These are phyloP conservation scores for Triticum urartu DNA, from an alignment of 176 grass and related monocot genomes.

Conservation along the genomic window DNA sequence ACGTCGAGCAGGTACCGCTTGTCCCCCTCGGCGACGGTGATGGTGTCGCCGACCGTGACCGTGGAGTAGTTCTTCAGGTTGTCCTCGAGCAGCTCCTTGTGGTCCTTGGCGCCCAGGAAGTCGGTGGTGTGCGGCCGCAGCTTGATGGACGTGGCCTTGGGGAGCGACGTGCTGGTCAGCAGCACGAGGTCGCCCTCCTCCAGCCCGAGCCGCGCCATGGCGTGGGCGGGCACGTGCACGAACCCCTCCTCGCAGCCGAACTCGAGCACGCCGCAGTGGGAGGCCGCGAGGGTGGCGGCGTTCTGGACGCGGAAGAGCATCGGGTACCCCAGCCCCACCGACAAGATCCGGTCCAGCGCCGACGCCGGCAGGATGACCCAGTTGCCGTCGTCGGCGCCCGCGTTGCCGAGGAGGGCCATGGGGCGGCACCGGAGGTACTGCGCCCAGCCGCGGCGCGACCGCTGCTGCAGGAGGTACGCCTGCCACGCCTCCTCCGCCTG, in stretches of 20 bases:
- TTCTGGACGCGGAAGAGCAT: constrained; percentile 67
- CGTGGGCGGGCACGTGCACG: constrained; percentile 65
- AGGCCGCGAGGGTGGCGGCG: constrained; percentile 26
- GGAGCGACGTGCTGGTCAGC: constrained; percentile 30
- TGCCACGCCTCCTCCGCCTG: not conserved
- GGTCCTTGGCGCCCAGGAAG: constrained; percentile 16
- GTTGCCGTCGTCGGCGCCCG: not conserved
- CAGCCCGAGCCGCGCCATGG: constrained; percentile 67
- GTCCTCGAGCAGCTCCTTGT: constrained; percentile 34
- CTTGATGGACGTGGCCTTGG: constrained; percentile 71
- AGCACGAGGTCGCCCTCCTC: not conserved
- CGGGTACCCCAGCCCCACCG: constrained; percentile 34
- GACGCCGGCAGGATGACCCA: constrained; percentile 67
- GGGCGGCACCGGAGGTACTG: constrained; percentile 31
- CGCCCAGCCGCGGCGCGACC: not conserved
- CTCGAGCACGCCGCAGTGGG: constrained; percentile 64
- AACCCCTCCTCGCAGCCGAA: constrained; percentile 78
- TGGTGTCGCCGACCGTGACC: constrained; percentile 72
- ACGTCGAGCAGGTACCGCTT: constrained; percentile 63
- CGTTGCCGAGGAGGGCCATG: not conserved
- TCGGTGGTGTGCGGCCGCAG: constrained; percentile 68
- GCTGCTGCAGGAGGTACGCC: not conserved
- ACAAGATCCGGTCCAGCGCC: constrained; percentile 55
- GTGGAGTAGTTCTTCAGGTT: constrained; percentile 51
- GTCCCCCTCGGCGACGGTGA: constrained; percentile 56